Conservation (phyloP, 1,284 basidiomycete genomes). For the Ganoderma lingzhi region DNA sequence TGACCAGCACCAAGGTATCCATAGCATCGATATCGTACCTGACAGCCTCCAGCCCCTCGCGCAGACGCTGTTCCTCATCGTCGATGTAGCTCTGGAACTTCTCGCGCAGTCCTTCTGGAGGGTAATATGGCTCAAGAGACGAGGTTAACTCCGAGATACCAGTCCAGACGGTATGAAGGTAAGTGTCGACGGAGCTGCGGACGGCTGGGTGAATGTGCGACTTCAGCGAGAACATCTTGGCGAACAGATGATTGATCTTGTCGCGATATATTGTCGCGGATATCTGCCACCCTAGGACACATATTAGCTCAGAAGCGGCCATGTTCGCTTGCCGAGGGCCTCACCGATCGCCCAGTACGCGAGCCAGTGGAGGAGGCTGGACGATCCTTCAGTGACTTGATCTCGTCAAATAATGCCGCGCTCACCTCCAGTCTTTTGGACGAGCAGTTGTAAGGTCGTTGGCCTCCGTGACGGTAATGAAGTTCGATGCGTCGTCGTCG, state of each 20-base stretch:
- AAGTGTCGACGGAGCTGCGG: conserved; percentile 30
- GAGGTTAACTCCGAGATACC: conserved; percentile 15
- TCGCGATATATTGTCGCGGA: conserved; percentile 20
- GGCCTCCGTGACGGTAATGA: conserved; percentile 51
- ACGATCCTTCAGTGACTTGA: not conserved
- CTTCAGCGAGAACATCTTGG: conserved; percentile 37
- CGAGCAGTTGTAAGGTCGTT: conserved; percentile 24
- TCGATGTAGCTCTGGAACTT: conserved; percentile 35
- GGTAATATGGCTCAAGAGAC: conserved; percentile 11
- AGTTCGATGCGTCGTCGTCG: conserved; percentile 59
- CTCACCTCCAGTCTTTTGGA: conserved; percentile 29
- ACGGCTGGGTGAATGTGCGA: conserved; percentile 15
- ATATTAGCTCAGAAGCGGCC: not conserved
- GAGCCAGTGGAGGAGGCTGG: conserved; percentile 43
- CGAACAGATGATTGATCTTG: conserved; percentile 36
- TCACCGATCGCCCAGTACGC: conserved; percentile 55
- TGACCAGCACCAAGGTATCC: conserved; percentile 5
- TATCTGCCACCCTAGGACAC: conserved; percentile 21
- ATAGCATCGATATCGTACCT: conserved; percentile 28
- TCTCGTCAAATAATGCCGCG: not conserved
- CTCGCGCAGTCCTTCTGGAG: conserved; percentile 10
- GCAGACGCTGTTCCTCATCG: conserved; percentile 35
- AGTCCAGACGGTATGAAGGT: conserved; percentile 32
- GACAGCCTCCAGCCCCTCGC: conserved; percentile 32
- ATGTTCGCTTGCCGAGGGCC: too few relatives aligned